These are phyloP conservation scores for Leishmania gerbilli DNA, from an alignment of 208 protist genomes.

Conservation along the genomic window DNA sequence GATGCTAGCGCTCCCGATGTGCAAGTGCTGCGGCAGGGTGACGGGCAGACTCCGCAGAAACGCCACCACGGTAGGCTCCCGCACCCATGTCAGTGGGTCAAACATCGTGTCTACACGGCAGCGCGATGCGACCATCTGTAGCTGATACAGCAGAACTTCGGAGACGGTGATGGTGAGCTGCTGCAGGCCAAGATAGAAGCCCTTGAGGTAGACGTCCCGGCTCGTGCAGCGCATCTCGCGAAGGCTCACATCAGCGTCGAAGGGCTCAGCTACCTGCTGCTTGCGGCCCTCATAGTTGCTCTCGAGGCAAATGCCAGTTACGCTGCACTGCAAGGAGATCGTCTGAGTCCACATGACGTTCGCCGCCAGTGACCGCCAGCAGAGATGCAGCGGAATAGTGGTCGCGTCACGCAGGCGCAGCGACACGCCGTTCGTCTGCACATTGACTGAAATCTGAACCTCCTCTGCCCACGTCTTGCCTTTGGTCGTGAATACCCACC, in stretches of 20 bases:
- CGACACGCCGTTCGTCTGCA: constrained; percentile 25
- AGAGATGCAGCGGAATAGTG: constrained; percentile 26
- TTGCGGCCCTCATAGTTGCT: constrained; percentile 40
- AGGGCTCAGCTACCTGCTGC: constrained; percentile 39
- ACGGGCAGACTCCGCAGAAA: constrained; percentile 17
- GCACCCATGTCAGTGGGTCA: constrained; percentile 7
- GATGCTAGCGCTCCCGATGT: constrained; percentile 36
- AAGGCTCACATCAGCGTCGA: constrained; percentile 48
- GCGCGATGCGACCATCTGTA: constrained; percentile 35
- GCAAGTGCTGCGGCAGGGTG: constrained; percentile 19
- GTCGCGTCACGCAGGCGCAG: constrained; percentile 31
- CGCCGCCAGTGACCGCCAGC: constrained; percentile 29
- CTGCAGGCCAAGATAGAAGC: constrained; percentile 44
- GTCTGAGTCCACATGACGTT: constrained; percentile 32
- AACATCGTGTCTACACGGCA: constrained; percentile 18
- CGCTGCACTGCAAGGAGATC: constrained; percentile 50
- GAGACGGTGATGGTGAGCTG: constrained; percentile 50
- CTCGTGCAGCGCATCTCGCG: constrained; percentile 34
- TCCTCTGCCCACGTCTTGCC: constrained; percentile 19
- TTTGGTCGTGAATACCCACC: constrained; percentile 14
- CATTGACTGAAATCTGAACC: constrained; percentile 31
- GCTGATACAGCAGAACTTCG: constrained; percentile 59
- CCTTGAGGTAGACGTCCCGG: constrained; percentile 28
- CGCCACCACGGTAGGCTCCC: background rate
- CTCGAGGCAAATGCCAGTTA: constrained; percentile 39